These are phyloP conservation scores for Cyanodermella asteris DNA, from an alignment of 2,329 filamentous ascomycete genomes.

Conservation along the genomic window DNA sequence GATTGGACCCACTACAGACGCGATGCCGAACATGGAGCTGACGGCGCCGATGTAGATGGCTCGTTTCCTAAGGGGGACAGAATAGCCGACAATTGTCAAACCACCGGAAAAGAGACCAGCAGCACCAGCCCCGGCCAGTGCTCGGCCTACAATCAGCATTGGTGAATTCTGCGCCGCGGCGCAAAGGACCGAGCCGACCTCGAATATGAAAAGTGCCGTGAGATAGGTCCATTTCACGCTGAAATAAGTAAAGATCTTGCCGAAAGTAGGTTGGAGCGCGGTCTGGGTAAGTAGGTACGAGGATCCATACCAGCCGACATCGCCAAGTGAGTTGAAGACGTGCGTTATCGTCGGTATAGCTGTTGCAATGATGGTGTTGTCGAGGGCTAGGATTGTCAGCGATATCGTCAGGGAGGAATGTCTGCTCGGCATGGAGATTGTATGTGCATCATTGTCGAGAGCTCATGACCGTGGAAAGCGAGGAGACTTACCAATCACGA, in stretches of 20 bases:
- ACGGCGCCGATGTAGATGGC: slow-evolving; percentile 29
- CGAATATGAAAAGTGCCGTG: slow-evolving; percentile 15
- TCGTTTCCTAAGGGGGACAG: slow-evolving; percentile 30
- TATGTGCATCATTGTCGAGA: background rate
- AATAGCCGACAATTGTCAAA: slow-evolving; percentile 14
- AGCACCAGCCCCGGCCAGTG: slow-evolving; percentile 16
- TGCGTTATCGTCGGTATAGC: slow-evolving; percentile 16
- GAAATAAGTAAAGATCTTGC: slow-evolving; percentile 16
- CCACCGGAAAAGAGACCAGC: slow-evolving; percentile 16
- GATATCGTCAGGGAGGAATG: background rate
- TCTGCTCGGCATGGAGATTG: background rate
- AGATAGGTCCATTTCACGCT: slow-evolving; percentile 17
- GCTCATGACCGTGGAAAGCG: background rate
- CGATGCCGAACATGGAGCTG: slow-evolving; percentile 13
- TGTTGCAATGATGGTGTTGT: slow-evolving; percentile 14
- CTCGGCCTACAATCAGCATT: slow-evolving; percentile 16
- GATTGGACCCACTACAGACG: slow-evolving; percentile 11
- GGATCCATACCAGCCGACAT: slow-evolving; percentile 43
- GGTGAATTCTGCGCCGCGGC: slow-evolving; percentile 14
- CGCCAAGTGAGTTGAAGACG: slow-evolving; percentile 24
- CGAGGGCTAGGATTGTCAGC: background rate
- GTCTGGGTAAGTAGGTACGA: slow-evolving; percentile 35
- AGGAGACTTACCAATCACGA: slow-evolving; percentile 8
- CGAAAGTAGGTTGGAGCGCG: slow-evolving; percentile 17
- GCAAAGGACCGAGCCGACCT: slow-evolving; percentile 17